phyloP scores from a whole-genome alignment of 2,329 filamentous ascomycete species.

The Venturia nashicola region DNA sequence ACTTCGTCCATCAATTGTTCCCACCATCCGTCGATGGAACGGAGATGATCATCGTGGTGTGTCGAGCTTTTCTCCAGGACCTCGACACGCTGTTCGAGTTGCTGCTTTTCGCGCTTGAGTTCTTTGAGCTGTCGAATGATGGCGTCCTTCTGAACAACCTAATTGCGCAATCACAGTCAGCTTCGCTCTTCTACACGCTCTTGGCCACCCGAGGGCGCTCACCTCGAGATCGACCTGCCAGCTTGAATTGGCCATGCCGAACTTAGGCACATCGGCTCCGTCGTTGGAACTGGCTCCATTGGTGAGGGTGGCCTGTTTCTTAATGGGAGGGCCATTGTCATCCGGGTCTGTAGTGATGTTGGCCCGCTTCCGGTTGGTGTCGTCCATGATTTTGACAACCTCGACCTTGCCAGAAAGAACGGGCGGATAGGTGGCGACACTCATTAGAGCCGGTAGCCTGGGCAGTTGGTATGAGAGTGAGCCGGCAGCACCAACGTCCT shows the following conservation, averaged over 20 bases:
- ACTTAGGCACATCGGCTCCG: conserved; percentile 8
- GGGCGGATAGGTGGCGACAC: conserved; percentile 7
- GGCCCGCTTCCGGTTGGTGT: conserved; percentile 5
- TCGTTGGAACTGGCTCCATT: conserved; percentile 7
- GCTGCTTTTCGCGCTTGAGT: conserved; percentile 81
- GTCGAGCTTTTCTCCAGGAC: conserved; percentile 66
- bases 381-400: conserved; percentile 2
- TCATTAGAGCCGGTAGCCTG: conserved; percentile 1
- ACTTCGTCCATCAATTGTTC: conserved; percentile 53
- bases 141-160: conserved; percentile 57
- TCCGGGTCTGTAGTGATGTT: background rate
- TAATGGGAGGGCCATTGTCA: conserved; percentile 4
- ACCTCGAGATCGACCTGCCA: conserved; percentile 10
- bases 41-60: conserved; percentile 86
- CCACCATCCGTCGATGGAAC: conserved; percentile 87
- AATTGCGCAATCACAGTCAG: background rate
- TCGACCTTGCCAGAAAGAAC: background rate
- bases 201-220: background rate
- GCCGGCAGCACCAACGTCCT: conserved; percentile 1
- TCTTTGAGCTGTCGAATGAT: conserved; percentile 97
- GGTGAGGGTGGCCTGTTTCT: conserved; percentile 7
- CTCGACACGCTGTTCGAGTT: conserved; percentile 67
- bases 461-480: background rate
- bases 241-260: conserved; percentile 5
- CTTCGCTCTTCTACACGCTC: background rate